These are phyloP conservation scores for Trifolium fragiferum DNA, from an alignment of 306 rosid genomes.

Conservation along the genomic window DNA sequence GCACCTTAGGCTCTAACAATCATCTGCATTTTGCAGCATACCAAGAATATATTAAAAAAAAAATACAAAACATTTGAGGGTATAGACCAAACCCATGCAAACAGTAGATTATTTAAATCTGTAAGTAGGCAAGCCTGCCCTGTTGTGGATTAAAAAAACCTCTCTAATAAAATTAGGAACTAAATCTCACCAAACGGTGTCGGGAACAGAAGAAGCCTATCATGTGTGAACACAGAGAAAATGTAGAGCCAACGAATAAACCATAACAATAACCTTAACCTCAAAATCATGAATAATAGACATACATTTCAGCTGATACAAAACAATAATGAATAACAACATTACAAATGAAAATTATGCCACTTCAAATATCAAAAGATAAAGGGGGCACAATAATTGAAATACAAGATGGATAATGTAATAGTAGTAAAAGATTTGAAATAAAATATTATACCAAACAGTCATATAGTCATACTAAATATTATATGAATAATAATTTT, in stretches of 20 bases:
- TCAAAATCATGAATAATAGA: conserved; percentile 23
- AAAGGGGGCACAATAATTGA: conserved; percentile 13
- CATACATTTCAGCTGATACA: conserved; percentile 29
- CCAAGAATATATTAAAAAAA: neutral
- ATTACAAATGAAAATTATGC: conserved; percentile 1
- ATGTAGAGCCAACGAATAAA: too few relatives aligned
- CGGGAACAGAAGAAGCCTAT: too few relatives aligned
- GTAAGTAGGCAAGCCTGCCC: neutral
- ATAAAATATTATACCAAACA: conserved; percentile 16
- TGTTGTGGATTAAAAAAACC: neutral
- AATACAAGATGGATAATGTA: neutral
- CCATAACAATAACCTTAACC: neutral
- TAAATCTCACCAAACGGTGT: too few relatives aligned
- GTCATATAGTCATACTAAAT: conserved; percentile 19
- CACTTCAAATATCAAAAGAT: conserved; percentile 27
- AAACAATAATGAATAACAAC: conserved; percentile 22
- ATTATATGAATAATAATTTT: neutral
- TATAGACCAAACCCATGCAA: neutral
- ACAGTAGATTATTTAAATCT: neutral
- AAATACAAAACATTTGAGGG: neutral
- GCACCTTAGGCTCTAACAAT: conserved; percentile 9
- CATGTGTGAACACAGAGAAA: too few relatives aligned
- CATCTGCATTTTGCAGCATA: conserved; percentile 1
- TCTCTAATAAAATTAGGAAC: too few relatives aligned
- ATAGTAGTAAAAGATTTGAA: neutral